These are phyloP conservation scores for Cochlearia excelsa DNA, from an alignment of 345 rosid species.

Conservation along the genomic window DNA sequence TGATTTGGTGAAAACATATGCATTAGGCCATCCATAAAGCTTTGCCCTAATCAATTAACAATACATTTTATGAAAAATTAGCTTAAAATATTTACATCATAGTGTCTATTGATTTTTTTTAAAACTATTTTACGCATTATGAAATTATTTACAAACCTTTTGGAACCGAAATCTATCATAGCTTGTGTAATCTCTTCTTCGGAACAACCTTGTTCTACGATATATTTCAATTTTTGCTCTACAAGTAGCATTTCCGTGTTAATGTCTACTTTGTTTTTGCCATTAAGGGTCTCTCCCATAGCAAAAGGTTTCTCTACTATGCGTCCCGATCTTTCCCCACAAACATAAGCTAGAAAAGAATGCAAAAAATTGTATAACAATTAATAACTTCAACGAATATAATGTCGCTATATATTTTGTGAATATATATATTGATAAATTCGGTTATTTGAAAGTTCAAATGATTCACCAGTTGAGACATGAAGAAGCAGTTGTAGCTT, in stretches of 20 bases:
- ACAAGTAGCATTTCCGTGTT: slow-evolving; percentile 35
- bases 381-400: too few relatives aligned
- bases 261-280: slow-evolving; percentile 34
- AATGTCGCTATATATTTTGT: too few relatives aligned
- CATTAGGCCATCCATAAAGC: too few relatives aligned
- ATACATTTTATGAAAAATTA: too few relatives aligned
- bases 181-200: slow-evolving; percentile 30
- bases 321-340: slow-evolving; percentile 48
- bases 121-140: too few relatives aligned
- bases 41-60: slow-evolving; percentile 50
- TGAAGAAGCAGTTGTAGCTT: slow-evolving; percentile 49
- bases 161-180: slow-evolving; percentile 51
- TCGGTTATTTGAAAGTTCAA: not conserved
- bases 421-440: too few relatives aligned
- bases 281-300: slow-evolving; percentile 45
- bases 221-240: slow-evolving; percentile 36
- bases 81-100: too few relatives aligned
- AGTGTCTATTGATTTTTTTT: too few relatives aligned
- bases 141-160: too few relatives aligned
- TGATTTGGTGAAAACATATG: too few relatives aligned
- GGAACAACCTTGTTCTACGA: slow-evolving; percentile 24
- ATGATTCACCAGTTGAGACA: slow-evolving; percentile 36
- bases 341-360: slow-evolving; percentile 51
- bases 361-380: not conserved
- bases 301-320: slow-evolving; percentile 38